These are phyloP conservation scores for Entomortierella lignicola DNA, from an alignment of 192 early-diverging fungal species.

Conservation along the genomic window DNA sequence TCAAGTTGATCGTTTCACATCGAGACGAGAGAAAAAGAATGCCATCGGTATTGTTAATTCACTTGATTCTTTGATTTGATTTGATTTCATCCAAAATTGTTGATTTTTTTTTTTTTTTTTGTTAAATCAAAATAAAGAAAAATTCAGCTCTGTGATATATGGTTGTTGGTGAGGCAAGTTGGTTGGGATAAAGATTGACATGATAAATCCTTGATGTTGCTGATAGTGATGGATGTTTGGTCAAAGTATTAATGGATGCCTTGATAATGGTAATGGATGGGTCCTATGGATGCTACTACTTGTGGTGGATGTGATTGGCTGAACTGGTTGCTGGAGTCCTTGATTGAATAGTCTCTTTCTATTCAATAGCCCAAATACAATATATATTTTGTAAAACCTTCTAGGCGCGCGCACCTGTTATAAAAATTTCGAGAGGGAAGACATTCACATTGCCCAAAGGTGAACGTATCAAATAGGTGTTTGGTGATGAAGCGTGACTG, in stretches of 20 bases:
- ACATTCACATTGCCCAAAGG: slow-evolving; percentile 10
- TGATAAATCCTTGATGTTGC: not conserved
- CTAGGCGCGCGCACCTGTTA: slow-evolving; percentile 38
- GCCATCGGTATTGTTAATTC: slow-evolving; percentile 27
- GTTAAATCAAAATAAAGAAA: too few relatives aligned
- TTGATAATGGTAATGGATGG: slow-evolving; percentile 1
- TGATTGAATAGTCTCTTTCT: slow-evolving; percentile 8
- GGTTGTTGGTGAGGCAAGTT: too few relatives aligned
- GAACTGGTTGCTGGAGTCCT: not conserved
- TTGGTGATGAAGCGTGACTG: not conserved
- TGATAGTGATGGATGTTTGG: slow-evolving; percentile 32
- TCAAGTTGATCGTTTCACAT: too few relatives aligned
- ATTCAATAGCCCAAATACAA: not conserved
- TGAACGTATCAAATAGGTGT: slow-evolving; percentile 13
- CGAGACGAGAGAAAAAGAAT: not conserved
- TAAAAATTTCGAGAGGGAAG: slow-evolving; percentile 46
- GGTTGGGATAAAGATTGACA: not conserved
- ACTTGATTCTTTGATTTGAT: not conserved
- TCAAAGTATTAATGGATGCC: slow-evolving; percentile 16
- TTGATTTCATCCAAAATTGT: too few relatives aligned
- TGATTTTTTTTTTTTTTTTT: too few relatives aligned
- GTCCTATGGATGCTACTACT: too few relatives aligned
- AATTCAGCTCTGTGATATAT: too few relatives aligned
- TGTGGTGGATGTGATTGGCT: slow-evolving; percentile 41
- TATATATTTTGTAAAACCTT: not conserved